Evolutionary conservation across 768 basidiomycete genomes (phyloP).

Genomic region (Dioszegia hungarica): DNA sequence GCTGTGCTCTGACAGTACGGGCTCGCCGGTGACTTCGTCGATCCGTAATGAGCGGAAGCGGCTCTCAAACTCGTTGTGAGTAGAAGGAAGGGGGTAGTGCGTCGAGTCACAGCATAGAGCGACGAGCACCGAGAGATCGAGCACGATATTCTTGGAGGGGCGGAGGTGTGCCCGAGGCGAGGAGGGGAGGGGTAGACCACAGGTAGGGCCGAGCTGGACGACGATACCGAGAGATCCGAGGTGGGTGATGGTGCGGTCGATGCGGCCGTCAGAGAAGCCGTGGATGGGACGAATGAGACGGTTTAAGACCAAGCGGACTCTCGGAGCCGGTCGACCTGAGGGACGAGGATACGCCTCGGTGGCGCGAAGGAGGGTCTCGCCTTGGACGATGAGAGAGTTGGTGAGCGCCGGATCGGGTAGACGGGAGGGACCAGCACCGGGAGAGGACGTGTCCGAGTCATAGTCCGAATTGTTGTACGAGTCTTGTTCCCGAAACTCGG

Average conservation of each 20-base stretch:
- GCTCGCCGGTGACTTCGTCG: background rate
- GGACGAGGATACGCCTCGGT: constrained; percentile 58
- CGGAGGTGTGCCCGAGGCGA: constrained; percentile 7
- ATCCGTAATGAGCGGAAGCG: constrained; percentile 60
- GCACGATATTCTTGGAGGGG: constrained; percentile 62
- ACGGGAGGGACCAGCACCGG: constrained; percentile 13
- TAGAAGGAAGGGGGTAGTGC: constrained; percentile 62
- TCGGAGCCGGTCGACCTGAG: constrained; percentile 41
- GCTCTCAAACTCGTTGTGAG: constrained; percentile 57
- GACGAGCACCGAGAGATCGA: constrained; percentile 79
- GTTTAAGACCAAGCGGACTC: constrained; percentile 60
- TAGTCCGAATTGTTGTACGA: constrained; percentile 66
- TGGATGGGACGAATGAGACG: constrained; percentile 65
- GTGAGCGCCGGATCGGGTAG: constrained; percentile 52
- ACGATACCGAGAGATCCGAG: constrained; percentile 63
- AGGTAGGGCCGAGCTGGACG: constrained; percentile 59
- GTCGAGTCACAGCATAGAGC: constrained; percentile 78
- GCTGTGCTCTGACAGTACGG: constrained; percentile 20
- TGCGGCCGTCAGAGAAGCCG: constrained; percentile 54
- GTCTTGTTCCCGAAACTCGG: constrained; percentile 80
- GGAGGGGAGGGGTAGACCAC: background rate
- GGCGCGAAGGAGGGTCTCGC: constrained; percentile 62
- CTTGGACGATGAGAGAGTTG: constrained; percentile 70
- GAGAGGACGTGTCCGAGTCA: constrained; percentile 46
- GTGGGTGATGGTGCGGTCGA: constrained; percentile 58